Evolutionary conservation across 2,329 filamentous ascomycete species (phyloP), one percentile per base, ranked within the genome.

Genomic region (Aureobasidium sp.): DNA sequence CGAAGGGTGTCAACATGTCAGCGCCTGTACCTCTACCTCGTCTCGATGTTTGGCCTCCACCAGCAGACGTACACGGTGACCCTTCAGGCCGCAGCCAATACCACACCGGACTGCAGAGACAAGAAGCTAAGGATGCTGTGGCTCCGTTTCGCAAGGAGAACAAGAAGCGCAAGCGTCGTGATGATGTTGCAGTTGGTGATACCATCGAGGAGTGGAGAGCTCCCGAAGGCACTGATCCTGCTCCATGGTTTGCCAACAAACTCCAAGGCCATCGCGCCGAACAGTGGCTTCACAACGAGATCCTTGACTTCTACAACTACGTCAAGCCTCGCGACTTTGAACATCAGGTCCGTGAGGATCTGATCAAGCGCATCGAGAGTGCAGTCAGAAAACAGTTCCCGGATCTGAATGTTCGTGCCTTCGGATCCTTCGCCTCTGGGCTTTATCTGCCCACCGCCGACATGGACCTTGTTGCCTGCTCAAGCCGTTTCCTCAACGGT

Each of bases 351-450:
- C 89, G 94, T 10, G 75, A 81, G 25, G 82, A 89, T 50, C 77
- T 99, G 14, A 81, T 97, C 37, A 76, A 84, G 3, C 85, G 90
- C 21, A 78, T 97, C 2, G 79, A 85, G 54, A 70, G 72, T 21
- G 79, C 81, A 2, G 80, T 95, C 68, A 79, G 79, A 62, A 77
- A 78, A 51, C 25, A 30, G 16, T 61, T 45, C 51, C 41, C 44
- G 21, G 87, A 85, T 67, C 74, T 78, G 13, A 82, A 84, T 50
- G 84, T 86, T 11, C 80, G 86, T 53, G 78, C 97, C 8, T 99
- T 99, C 72, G 94, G 94, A n/a, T 97, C 94, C 0, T 99, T 92
- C 74, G 92, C 91, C 67, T 91, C 91, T 3, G 91, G 70, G 8
- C 69, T 83, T 7, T 90, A 89, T 70, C 78, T 90, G 10, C 87